Percentiles rank a stretch among this genome's conserved stretches.
Conservation (phyloP, 805 yeast species). For the Ogataea naganishii region DNA sequence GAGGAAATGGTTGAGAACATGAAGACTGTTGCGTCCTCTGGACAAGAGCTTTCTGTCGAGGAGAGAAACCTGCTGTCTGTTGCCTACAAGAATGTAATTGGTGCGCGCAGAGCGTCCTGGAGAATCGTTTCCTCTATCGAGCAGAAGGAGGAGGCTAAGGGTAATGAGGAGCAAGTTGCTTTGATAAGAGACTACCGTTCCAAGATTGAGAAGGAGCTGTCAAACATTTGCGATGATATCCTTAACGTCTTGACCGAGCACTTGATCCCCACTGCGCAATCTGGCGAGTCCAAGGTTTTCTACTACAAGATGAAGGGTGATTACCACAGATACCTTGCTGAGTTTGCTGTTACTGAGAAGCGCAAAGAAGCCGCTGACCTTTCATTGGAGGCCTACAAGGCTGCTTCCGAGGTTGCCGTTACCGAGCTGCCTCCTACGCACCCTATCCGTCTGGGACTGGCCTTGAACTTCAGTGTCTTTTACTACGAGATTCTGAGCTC, state of each 20-base stretch:
- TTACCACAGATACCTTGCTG: constrained; percentile 98
- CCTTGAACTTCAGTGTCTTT: constrained; percentile 94
- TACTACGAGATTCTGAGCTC: constrained; percentile 97
- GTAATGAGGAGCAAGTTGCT: constrained; percentile 81
- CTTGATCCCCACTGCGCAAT: constrained; percentile 87
- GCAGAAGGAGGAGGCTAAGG: constrained; percentile 96
- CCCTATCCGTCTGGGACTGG: constrained; percentile 96
- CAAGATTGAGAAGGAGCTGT: constrained; percentile 87
- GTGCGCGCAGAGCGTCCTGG: constrained; percentile 99
- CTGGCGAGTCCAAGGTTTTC: constrained; percentile 97
- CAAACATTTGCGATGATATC: constrained; percentile 91
- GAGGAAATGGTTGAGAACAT: constrained; percentile 99
- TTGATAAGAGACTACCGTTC: constrained; percentile 91
- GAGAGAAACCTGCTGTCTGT: constrained; percentile 96
- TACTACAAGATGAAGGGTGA: constrained; percentile 99
- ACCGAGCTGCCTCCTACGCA: constrained; percentile 97
- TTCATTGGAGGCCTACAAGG: constrained; percentile 88
- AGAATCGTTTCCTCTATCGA: constrained; percentile 97
- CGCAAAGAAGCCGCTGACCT: constrained; percentile 88
- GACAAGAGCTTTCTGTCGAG: constrained; percentile 92
- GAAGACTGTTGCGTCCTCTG: constrained; percentile 95
- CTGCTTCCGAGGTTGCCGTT: constrained; percentile 95
- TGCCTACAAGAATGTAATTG: constrained; percentile 97
- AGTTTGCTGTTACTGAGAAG: constrained; percentile 85
- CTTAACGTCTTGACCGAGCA: constrained; percentile 80